A percentile compares a stretch with the other conserved stretches of the same genome.
These are phyloP conservation scores for Capronia epimyces DNA, from an alignment of 2,329 filamentous ascomycete species.

Conservation along the genomic window DNA sequence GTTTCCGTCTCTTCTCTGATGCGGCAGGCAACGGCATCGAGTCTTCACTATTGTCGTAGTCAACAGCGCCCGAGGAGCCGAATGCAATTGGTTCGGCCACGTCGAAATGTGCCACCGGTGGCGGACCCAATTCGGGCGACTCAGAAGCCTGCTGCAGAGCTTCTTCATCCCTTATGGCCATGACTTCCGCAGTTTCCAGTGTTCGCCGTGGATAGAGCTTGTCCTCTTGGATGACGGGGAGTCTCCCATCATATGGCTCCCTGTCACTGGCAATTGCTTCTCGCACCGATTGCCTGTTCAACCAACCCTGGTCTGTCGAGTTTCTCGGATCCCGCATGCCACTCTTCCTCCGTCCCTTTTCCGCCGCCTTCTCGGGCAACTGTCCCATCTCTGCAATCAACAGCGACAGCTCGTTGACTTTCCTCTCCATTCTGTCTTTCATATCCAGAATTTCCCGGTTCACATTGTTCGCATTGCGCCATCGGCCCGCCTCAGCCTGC, in stretches of 20 bases:
- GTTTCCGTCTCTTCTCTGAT: constrained; percentile 49
- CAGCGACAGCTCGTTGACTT: constrained; percentile 51
- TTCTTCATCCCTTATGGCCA: constrained; percentile 30
- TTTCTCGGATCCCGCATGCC: constrained; percentile 17
- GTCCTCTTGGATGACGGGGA: constrained; percentile 57
- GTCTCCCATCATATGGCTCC: constrained; percentile 34
- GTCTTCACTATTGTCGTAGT: constrained; percentile 29
- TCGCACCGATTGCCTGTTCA: constrained; percentile 19
- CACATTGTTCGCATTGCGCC: constrained; percentile 41
- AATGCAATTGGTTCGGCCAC: constrained; percentile 46
- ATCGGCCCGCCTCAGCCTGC: constrained; percentile 50
- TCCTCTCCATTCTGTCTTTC: constrained; percentile 51
- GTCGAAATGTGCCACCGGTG: constrained; percentile 50
- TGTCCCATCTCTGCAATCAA: constrained; percentile 52
- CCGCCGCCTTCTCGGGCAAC: constrained; percentile 28
- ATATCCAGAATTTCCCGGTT: constrained; percentile 47
- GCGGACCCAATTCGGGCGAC: constrained; percentile 39
- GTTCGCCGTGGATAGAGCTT: constrained; percentile 54
- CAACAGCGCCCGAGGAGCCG: constrained; percentile 32
- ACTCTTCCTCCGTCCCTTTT: constrained; percentile 16
- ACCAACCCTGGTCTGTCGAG: constrained; percentile 32
- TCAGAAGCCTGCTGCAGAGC: constrained; percentile 26
- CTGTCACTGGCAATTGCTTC: constrained; percentile 33
- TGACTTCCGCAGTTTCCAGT: constrained; percentile 44
- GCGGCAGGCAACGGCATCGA: constrained; percentile 39